Evolutionary conservation across 805 yeast species (phyloP).

Genomic region (Cyberlindnera galapagoensis): DNA sequence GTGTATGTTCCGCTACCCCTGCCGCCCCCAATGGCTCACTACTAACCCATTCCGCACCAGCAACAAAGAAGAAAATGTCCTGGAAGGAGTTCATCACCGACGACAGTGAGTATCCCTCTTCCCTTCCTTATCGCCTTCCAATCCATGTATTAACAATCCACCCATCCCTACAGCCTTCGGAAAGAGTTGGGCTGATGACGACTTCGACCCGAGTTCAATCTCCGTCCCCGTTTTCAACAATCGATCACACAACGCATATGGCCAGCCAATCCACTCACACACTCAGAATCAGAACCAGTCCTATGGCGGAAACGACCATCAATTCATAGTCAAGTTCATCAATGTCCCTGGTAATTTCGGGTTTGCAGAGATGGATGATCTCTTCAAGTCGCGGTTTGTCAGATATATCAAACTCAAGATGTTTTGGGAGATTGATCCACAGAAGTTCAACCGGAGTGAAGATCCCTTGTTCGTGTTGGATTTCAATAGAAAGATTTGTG

Average conservation of each 20-base stretch:
- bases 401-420: conserved; percentile 53
- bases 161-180: conserved; percentile 14
- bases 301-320: conserved; percentile 22
- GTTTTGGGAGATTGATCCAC: conserved; percentile 44
- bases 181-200: conserved; percentile 67
- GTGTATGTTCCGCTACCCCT: background rate
- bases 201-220: conserved; percentile 56
- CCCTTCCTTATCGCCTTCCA: background rate
- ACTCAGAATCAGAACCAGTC: conserved; percentile 1
- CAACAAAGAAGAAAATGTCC: conserved; percentile 21
- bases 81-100: conserved; percentile 21
- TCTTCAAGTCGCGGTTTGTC: conserved; percentile 58
- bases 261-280: background rate
- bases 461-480: conserved; percentile 18
- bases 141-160: conserved; percentile 2
- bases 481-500: conserved; percentile 48
- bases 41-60: conserved; percentile 6
- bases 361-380: conserved; percentile 46
- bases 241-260: conserved; percentile 9
- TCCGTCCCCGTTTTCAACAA: conserved; percentile 35
- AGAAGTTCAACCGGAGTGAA: conserved; percentile 25
- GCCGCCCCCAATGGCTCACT: conserved; percentile 1
- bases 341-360: conserved; percentile 53
- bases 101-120: conserved; percentile 11
- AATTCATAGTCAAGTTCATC: conserved; percentile 57